Evolutionary conservation across 768 basidiomycete genomes (phyloP), one percentile per base, ranked within the genome.

Genomic region (Amanita muscaria): DNA sequence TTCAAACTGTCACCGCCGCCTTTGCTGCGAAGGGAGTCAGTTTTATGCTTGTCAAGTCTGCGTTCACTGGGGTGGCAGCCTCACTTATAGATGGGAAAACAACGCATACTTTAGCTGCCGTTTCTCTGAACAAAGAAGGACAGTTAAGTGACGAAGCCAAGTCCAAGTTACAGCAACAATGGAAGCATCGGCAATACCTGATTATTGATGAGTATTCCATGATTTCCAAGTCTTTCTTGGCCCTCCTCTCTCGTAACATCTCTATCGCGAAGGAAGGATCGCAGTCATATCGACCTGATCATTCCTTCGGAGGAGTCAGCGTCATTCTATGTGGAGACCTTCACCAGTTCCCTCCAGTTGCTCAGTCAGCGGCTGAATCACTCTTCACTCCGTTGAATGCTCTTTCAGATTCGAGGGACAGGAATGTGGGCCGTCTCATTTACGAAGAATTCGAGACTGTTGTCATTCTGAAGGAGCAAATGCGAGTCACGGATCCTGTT

Each of bases 361-460:
- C n/a, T 22, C 5, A 29, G 31, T 27, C n/a, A 22, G 44, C 25
- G 37, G 27, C 49, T 59, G 51, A 74, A 53, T 42, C 51, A 55
- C 40, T 58, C 62, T 12, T 29, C 27, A 29, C 6, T 29, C 27
- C 27, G 12, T 6, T 12, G 12, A 12, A 29, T 6, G 12, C 6
- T 29, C 7, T 6, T 6, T 6, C 6, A 29, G 27, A 29, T 12
- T 6, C 27, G 12, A 29, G 27, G 6, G 7, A 29, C 12, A 6
- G 7, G 12, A 29, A 29, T 6, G 27, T 29, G 12, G 12, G 27
- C 27, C 27, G 12, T 6, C 6, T 6, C 6, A 29, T 29, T 6
- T 29, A 29, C 27, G 12, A 29, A 29, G 27, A 12, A 12, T 29
- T 29, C 27, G 6, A 6, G 27, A 12, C 12, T 12, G 12, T 29